Evolutionary conservation across 192 early-diverging fungal genomes (phyloP), one percentile per base, ranked within the genome.

Genomic region (Coemansia sp.): DNA sequence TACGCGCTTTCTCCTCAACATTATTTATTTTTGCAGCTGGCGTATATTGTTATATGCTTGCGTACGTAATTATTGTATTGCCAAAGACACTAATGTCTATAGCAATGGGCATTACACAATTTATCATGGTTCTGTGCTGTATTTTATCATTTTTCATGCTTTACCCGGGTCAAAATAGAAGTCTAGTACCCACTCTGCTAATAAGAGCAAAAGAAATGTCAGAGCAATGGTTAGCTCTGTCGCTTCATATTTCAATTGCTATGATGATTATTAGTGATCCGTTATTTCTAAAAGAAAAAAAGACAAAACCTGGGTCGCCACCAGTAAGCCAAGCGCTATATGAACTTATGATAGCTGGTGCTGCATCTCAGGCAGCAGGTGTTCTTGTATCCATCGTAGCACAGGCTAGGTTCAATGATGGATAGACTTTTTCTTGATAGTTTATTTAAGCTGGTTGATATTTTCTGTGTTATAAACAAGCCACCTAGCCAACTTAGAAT

Each of bases 261-360:
- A 52, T 33, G 6, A 20, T 66, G 19, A 66, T 59, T 22, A 66
- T 66, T 42, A 66, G 64, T 29, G 64, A 66, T 50, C 30, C 64
- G 24, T 6, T 59, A 46, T 66, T 66, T 36, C 23, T 66, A 4
- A 66, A 20, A 21, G 64, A 66, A 22, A 46, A 59, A 21, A 52
- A 21, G 2, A 9, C 64, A 36, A 20, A 51, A 6, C 20, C 25
- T 19, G 32, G 7, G 19, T 30, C 56, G 6, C 42, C 56, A 17
- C 51, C 27, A 9, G 54, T 64, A 22, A 53, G 52, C 11, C 8
- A 20, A 9, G 57, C 51, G 7, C 11, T 66, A 11, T 66, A 33
- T 33, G 27, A 50, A 36, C 31, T 66, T 3, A n/a, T 66, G 57
- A 66, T 66, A 31, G 54, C 64, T 23, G 64, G 64, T 7, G 64